Conservation (phyloP, 2,329 filamentous ascomycete genomes). For the Zasmidium cellare region DNA sequence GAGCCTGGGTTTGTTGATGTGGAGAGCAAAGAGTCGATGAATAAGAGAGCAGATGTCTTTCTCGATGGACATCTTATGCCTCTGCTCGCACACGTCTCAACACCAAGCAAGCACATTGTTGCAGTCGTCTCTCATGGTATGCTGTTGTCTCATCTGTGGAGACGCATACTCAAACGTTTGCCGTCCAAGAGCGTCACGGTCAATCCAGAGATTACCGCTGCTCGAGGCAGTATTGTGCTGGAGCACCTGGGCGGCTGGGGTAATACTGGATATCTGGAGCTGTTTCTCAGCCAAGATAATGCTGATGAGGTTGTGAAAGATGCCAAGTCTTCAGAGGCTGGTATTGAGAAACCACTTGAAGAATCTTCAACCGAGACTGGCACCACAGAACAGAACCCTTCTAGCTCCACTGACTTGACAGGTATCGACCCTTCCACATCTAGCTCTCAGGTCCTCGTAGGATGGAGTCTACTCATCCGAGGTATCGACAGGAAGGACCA, state of each 20-base stretch:
- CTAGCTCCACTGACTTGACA: neutral
- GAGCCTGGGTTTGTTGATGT: constrained; percentile 54
- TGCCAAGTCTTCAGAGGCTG: neutral
- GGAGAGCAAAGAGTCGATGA: constrained; percentile 70
- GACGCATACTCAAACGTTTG: constrained; percentile 60
- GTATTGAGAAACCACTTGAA: neutral
- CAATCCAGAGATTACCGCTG: constrained; percentile 42
- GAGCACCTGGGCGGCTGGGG: constrained; percentile 62
- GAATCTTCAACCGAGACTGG: neutral
- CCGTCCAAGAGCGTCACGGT: constrained; percentile 47
- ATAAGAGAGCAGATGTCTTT: constrained; percentile 63
- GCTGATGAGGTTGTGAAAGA: neutral
- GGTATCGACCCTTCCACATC: neutral
- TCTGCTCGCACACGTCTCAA: constrained; percentile 43
- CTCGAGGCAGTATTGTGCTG: constrained; percentile 41
- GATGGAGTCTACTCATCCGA: constrained; percentile 56
- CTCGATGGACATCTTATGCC: constrained; percentile 64
- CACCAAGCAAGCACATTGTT: constrained; percentile 41
- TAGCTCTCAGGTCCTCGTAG: constrained; percentile 24
- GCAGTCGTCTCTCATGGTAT: constrained; percentile 82
- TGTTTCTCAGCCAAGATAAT: constrained; percentile 16
- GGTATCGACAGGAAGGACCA: constrained; percentile 71
- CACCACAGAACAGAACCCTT: neutral
- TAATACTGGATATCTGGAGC: constrained; percentile 64
- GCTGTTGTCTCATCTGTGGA: constrained; percentile 70